Conservation (phyloP, 2,329 filamentous ascomycete genomes). For the Eutypa lata region DNA sequence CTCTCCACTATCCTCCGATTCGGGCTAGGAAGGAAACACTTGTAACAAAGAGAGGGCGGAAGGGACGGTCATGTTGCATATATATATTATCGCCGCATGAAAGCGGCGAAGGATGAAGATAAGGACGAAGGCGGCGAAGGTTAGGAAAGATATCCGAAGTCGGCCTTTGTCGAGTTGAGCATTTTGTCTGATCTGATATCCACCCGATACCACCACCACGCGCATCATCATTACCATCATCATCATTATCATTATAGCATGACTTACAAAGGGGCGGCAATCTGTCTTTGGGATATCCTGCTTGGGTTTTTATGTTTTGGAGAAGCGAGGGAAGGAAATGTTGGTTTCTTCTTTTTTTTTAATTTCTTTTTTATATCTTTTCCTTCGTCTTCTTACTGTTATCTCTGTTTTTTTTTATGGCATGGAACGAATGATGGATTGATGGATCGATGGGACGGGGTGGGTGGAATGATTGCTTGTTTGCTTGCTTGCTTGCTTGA, state of each 20-base stretch:
- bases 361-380: not conserved
- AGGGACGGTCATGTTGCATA: not conserved
- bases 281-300: slow-evolving; percentile 1
- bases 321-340: slow-evolving; percentile 9
- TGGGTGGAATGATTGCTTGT: not conserved
- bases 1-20: not conserved
- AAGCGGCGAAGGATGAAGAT: too few species aligned
- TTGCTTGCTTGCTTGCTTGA: not conserved
- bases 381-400: not conserved
- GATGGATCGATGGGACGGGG: slow-evolving; percentile 4
- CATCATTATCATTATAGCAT: not conserved
- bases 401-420: slow-evolving; percentile 1
- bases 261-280: not conserved
- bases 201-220: not conserved
- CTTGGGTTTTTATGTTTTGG: slow-evolving; percentile 2
- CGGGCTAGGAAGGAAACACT: not conserved
- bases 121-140: too few species aligned
- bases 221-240: too few species aligned
- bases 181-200: slow-evolving; percentile 1
- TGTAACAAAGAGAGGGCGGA: not conserved
- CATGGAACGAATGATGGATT: not conserved
- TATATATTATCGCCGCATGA: not conserved
- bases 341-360: not conserved
- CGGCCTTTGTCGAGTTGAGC: not conserved
- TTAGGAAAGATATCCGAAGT: not conserved